Conservation (phyloP, 2,329 filamentous ascomycete species). For the Fonsecaea multimorphosa region DNA sequence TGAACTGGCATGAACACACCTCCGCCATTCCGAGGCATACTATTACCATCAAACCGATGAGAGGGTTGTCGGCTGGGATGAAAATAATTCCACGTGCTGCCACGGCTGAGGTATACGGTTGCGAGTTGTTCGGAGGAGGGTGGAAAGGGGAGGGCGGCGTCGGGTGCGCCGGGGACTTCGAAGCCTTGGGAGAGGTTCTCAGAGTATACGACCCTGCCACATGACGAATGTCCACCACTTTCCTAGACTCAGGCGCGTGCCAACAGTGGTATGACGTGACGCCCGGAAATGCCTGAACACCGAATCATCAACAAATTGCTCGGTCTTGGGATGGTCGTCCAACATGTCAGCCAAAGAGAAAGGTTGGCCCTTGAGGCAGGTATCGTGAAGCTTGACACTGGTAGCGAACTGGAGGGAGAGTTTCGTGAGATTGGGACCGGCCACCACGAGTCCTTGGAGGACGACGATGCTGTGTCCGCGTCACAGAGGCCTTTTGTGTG, state of each 20-base stretch:
- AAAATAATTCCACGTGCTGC: slow-evolving; percentile 73
- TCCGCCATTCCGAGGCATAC: slow-evolving; percentile 78
- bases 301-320: slow-evolving; percentile 66
- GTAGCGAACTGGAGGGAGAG: slow-evolving; percentile 56
- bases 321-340: slow-evolving; percentile 58
- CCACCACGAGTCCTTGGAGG: slow-evolving; percentile 70
- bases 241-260: slow-evolving; percentile 71
- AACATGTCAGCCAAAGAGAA: slow-evolving; percentile 73
- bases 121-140: slow-evolving; percentile 53
- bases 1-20: slow-evolving; percentile 74
- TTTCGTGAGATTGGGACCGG: slow-evolving; percentile 63
- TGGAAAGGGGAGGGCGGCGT: no score
- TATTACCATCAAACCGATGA: slow-evolving; percentile 72
- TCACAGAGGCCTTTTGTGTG: background rate
- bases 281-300: slow-evolving; percentile 72
- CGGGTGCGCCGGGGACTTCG: slow-evolving; percentile 44
- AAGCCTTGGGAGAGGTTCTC: slow-evolving; percentile 62
- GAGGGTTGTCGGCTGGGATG: slow-evolving; percentile 70
- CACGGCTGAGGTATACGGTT: slow-evolving; percentile 71
- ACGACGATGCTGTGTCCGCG: slow-evolving; percentile 66
- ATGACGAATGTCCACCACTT: slow-evolving; percentile 62
- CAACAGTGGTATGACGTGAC: slow-evolving; percentile 73
- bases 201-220: slow-evolving; percentile 68
- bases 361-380: slow-evolving; percentile 70
- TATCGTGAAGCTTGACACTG: slow-evolving; percentile 62